phyloP scores from a whole-genome alignment of 2,329 filamentous ascomycete genomes.

The Neopestalotiopsis sp. region DNA sequence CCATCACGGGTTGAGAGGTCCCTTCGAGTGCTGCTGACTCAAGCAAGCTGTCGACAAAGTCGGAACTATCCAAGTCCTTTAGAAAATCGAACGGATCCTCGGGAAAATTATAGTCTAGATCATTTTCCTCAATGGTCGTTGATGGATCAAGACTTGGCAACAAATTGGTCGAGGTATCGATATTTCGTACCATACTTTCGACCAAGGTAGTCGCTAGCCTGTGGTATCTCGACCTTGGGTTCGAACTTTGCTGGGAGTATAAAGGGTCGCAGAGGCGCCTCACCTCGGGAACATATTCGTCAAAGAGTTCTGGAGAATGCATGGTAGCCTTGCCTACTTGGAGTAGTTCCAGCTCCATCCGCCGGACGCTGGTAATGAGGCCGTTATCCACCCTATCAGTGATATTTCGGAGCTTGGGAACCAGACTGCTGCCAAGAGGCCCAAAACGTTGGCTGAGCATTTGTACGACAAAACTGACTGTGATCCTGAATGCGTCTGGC shows the following conservation, averaged over 20 bases:
- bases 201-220: constrained; percentile 46
- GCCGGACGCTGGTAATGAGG: constrained; percentile 47
- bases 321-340: constrained; percentile 56
- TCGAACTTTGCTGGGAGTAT: constrained; percentile 42
- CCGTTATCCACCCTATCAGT: constrained; percentile 42
- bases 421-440: constrained; percentile 35
- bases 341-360: constrained; percentile 57
- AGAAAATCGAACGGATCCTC: constrained; percentile 28
- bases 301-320: constrained; percentile 42
- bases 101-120: background rate
- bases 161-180: constrained; percentile 25
- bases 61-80: constrained; percentile 27
- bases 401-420: constrained; percentile 41
- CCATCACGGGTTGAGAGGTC: background rate
- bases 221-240: constrained; percentile 49
- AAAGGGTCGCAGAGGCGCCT: constrained; percentile 49
- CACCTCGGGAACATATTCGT: constrained; percentile 47
- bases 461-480: constrained; percentile 43
- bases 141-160: constrained; percentile 19
- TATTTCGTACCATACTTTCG: constrained; percentile 41
- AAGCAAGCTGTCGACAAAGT: constrained; percentile 25
- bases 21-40: constrained; percentile 1
- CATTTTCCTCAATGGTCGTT: background rate
- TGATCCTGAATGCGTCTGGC: constrained; percentile 41
- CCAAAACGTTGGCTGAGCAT: constrained; percentile 42